A percentile compares a stretch with the other conserved stretches of the same genome.
Conservation (phyloP, 2,329 filamentous ascomycete species). For the Tricladium varicosporioides region DNA sequence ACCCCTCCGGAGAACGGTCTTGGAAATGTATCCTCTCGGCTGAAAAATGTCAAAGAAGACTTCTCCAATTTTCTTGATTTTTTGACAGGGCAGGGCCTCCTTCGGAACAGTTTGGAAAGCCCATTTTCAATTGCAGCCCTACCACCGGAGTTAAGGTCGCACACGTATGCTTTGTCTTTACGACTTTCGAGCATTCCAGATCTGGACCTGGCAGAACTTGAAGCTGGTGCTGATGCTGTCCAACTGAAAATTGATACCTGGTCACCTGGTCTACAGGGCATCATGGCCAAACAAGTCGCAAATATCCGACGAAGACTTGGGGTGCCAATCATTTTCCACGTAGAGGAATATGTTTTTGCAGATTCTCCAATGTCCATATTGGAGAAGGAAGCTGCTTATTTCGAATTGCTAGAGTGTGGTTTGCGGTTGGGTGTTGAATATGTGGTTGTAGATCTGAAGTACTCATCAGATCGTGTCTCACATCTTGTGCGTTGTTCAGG, state of each 20-base stretch:
- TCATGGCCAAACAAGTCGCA: slow-evolving; percentile 55
- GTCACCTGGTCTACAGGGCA: slow-evolving; percentile 46
- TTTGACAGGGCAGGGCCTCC: slow-evolving; percentile 51
- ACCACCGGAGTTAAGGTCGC: slow-evolving; percentile 56
- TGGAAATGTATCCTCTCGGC: slow-evolving; percentile 45
- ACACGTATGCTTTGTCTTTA: slow-evolving; percentile 66
- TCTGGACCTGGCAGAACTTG: slow-evolving; percentile 50
- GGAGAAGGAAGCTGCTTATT: slow-evolving; percentile 43
- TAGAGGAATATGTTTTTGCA: slow-evolving; percentile 45
- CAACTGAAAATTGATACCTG: slow-evolving; percentile 60
- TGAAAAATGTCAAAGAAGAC: slow-evolving; percentile 55
- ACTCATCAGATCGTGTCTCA: slow-evolving; percentile 43
- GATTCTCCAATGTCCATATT: slow-evolving; percentile 20
- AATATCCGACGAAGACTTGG: slow-evolving; percentile 54
- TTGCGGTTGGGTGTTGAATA: slow-evolving; percentile 66
- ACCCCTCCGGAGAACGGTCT: slow-evolving; percentile 42
- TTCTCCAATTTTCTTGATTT: slow-evolving; percentile 59
- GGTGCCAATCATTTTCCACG: slow-evolving; percentile 55
- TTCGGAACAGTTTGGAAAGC: slow-evolving; percentile 53
- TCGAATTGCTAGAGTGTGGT: slow-evolving; percentile 59
- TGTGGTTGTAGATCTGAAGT: slow-evolving; percentile 59
- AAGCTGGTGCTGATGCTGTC: slow-evolving; percentile 58
- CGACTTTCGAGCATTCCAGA: slow-evolving; percentile 55
- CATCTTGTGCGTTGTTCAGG: slow-evolving; percentile 48
- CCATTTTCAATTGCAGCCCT: slow-evolving; percentile 59